These are phyloP conservation scores for Lasiosphaeris hirsuta DNA, from an alignment of 495 filamentous ascomycete genomes.

Conservation along the genomic window DNA sequence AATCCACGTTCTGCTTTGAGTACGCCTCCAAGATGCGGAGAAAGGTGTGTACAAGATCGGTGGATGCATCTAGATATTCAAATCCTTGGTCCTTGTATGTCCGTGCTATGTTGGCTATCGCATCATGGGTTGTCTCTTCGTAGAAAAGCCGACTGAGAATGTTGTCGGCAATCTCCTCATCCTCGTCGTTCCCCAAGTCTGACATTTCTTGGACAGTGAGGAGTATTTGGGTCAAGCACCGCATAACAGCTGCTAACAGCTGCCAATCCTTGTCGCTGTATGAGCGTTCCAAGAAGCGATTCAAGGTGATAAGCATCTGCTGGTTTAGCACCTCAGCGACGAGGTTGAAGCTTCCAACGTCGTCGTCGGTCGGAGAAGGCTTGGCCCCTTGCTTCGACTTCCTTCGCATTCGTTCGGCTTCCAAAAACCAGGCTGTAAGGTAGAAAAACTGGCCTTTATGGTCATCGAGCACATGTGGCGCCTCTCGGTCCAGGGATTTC, in stretches of 20 bases:
- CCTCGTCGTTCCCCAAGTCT: conserved; percentile 77
- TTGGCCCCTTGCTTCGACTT: conserved; percentile 49
- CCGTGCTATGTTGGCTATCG: conserved; percentile 71
- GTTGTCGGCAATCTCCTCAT: conserved; percentile 97
- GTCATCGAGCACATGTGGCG: conserved; percentile 69
- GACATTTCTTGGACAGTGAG: conserved; percentile 94
- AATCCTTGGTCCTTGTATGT: conserved; percentile 92
- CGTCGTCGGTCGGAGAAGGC: conserved; percentile 38
- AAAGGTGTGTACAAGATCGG: conserved; percentile 88
- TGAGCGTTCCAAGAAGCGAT: conserved; percentile 72
- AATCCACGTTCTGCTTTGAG: conserved; percentile 87
- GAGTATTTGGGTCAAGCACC: conserved; percentile 84
- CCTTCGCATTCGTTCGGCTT: conserved; percentile 78
- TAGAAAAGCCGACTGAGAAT: conserved; percentile 97
- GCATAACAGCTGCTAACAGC: conserved; percentile 82
- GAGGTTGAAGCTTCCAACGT: conserved; percentile 76
- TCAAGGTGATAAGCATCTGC: conserved; percentile 84
- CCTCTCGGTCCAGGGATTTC: conserved; percentile 87
- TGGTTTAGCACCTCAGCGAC: conserved; percentile 89
- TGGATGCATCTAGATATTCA: conserved; percentile 87
- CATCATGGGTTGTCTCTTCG: conserved; percentile 90
- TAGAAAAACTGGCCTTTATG: conserved; percentile 88
- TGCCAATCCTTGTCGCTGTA: conserved; percentile 82
- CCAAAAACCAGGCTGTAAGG: conserved; percentile 88
- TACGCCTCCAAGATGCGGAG: conserved; percentile 89